A percentile compares a stretch with the other conserved stretches of the same genome.
Evolutionary conservation across 2,329 filamentous ascomycete genomes (phyloP).

Genomic region (Bipolaris victoriae): DNA sequence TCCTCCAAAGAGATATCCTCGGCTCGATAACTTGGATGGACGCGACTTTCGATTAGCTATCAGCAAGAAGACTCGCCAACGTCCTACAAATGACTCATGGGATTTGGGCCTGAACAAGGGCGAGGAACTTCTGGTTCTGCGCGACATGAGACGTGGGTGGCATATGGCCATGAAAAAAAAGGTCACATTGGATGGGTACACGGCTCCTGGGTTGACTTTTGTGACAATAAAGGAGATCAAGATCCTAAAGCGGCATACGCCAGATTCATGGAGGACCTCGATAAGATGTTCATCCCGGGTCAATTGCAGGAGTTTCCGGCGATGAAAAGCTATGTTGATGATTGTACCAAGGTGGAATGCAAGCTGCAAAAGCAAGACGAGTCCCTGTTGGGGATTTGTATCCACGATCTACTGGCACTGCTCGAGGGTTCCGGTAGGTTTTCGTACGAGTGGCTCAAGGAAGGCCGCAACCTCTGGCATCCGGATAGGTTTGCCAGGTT

Average conservation of each 20-base stretch:
- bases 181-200: constrained; percentile 33
- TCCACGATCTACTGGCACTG: constrained; percentile 36
- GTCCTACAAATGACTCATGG: constrained; percentile 31
- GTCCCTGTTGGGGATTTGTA: constrained; percentile 31
- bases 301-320: constrained; percentile 27
- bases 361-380: constrained; percentile 23
- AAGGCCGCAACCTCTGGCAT: constrained; percentile 40
- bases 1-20: constrained; percentile 4
- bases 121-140: constrained; percentile 32
- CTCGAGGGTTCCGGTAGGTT: constrained; percentile 35
- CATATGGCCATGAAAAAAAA: constrained; percentile 21
- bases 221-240: constrained; percentile 12
- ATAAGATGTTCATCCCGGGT: constrained; percentile 23
- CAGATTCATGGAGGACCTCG: constrained; percentile 25
- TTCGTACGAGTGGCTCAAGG: constrained; percentile 34
- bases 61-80: constrained; percentile 29
- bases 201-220: constrained; percentile 33
- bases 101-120: constrained; percentile 34
- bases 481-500: constrained; percentile 42
- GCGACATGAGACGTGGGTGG: constrained; percentile 35
- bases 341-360: constrained; percentile 30
- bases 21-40: constrained; percentile 3
- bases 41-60: constrained; percentile 25
- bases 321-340: constrained; percentile 28
- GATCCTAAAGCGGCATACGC: constrained; percentile 26